phyloP scores from a whole-genome alignment of 345 rosid genomes.

The Carallia pectinifolia region DNA sequence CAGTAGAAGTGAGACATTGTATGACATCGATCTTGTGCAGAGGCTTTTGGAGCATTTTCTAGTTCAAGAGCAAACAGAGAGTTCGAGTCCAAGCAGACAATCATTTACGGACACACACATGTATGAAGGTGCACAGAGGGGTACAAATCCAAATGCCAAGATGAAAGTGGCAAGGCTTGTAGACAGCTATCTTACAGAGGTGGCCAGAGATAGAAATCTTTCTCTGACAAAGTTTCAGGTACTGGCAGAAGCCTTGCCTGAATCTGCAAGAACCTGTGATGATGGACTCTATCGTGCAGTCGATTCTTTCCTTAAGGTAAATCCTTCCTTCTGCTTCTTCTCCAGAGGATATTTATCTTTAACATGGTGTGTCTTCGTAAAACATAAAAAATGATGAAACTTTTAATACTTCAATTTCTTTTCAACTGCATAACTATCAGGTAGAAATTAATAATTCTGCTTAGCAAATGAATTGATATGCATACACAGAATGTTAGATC shows the following conservation, averaged over 20 bases:
- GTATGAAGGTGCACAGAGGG: slow-evolving; percentile 45
- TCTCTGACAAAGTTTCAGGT: slow-evolving; percentile 88
- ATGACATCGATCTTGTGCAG: slow-evolving; percentile 92
- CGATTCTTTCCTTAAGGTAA: slow-evolving; percentile 76
- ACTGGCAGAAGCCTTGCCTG: slow-evolving; percentile 93
- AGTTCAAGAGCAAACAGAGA: slow-evolving; percentile 83
- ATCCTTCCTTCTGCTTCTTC: neutral
- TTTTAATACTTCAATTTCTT: too few relatives aligned
- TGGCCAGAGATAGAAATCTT: slow-evolving; percentile 87
- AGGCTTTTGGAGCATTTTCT: slow-evolving; percentile 92
- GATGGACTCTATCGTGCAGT: slow-evolving; percentile 97
- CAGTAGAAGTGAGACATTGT: slow-evolving; percentile 62
- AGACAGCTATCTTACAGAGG: slow-evolving; percentile 95
- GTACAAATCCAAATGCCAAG: slow-evolving; percentile 63
- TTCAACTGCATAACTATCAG: too few relatives aligned
- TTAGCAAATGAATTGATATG: neutral
- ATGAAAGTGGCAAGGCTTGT: slow-evolving; percentile 97
- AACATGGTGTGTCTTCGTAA: too few relatives aligned
- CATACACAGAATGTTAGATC: too few relatives aligned
- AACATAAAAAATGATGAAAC: too few relatives aligned
- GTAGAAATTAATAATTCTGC: too few relatives aligned
- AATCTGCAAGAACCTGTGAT: slow-evolving; percentile 91
- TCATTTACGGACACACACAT: slow-evolving; percentile 59
- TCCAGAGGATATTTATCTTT: neutral
- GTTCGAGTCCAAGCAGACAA: slow-evolving; percentile 68